Evolutionary conservation across 306 rosid genomes (phyloP).

Genomic region (Cucurbita ficifolia): DNA sequence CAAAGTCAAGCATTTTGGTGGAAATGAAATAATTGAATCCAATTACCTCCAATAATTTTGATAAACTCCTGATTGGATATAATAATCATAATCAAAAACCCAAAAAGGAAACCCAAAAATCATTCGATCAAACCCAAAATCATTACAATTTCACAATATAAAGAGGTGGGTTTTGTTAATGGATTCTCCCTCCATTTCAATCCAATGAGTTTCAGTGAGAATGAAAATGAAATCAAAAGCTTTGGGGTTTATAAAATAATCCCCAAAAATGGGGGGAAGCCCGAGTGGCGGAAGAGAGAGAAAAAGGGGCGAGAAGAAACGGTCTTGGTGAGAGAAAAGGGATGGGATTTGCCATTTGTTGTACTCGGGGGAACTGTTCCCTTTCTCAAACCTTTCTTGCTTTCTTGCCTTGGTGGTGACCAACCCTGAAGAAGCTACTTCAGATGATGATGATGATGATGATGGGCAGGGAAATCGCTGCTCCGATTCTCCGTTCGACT

Average conservation of each 20-base stretch:
- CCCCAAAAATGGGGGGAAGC: constrained; percentile 32
- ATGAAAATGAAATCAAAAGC: not conserved
- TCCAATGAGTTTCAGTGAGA: constrained; percentile 6
- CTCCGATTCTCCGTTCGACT: not conserved
- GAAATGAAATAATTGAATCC: not conserved
- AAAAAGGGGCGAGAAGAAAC: not conserved
- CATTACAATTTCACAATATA: not conserved
- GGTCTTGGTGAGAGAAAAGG: constrained; percentile 2
- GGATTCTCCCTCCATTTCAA: not conserved
- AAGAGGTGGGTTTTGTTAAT: not conserved
- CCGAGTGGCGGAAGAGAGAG: constrained; percentile 23
- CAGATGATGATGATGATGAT: not conserved
- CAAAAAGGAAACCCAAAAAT: not conserved
- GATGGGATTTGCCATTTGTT: constrained; percentile 20
- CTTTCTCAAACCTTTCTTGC: constrained; percentile 15
- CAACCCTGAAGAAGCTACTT: not conserved
- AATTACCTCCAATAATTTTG: not conserved
- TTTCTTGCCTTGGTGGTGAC: constrained; percentile 6
- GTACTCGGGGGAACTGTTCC: constrained; percentile 18
- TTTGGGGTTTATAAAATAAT: constrained; percentile 2
- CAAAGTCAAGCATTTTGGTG: too few relatives aligned
- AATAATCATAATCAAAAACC: not conserved
- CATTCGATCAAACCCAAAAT: not conserved
- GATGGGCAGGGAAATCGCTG: constrained; percentile 7
- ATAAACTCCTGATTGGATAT: not conserved